Evolutionary conservation across 2,329 filamentous ascomycete species (phyloP).

Genomic region (Penicillium palitans): DNA sequence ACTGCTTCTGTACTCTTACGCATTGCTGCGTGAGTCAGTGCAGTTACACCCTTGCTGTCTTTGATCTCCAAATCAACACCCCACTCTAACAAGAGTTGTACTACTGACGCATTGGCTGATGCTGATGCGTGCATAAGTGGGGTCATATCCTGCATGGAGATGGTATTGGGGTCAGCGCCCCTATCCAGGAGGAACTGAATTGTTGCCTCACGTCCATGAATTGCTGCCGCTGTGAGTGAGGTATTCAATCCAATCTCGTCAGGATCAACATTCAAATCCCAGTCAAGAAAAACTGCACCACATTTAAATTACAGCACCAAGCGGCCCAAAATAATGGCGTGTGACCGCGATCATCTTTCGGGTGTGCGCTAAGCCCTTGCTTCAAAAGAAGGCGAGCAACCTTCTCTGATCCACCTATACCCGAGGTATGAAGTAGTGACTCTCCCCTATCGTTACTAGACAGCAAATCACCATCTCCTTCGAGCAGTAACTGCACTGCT

Average conservation of each 20-base stretch:
- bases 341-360: no score
- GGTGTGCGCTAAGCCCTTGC: not conserved
- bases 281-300: not conserved
- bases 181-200: not conserved
- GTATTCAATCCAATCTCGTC: no score
- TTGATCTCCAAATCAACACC: not conserved
- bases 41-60: not conserved
- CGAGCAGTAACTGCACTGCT: not conserved
- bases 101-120: no score
- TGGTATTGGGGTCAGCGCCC: not conserved
- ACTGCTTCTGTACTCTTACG: not conserved
- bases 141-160: not conserved
- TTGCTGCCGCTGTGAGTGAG: no score
- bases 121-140: not conserved
- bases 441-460: rapidly evolving
- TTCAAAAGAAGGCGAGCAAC: not conserved
- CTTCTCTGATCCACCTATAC: not conserved
- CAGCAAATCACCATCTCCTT: not conserved
- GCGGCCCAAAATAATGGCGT: no score
- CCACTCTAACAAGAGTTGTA: not conserved
- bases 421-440: not conserved
- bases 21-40: not conserved
- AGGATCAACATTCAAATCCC: no score
- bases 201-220: not conserved
- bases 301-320: not conserved